phyloP scores from a whole-genome alignment of 2,329 filamentous ascomycete genomes.

The Cercospora zeina region DNA sequence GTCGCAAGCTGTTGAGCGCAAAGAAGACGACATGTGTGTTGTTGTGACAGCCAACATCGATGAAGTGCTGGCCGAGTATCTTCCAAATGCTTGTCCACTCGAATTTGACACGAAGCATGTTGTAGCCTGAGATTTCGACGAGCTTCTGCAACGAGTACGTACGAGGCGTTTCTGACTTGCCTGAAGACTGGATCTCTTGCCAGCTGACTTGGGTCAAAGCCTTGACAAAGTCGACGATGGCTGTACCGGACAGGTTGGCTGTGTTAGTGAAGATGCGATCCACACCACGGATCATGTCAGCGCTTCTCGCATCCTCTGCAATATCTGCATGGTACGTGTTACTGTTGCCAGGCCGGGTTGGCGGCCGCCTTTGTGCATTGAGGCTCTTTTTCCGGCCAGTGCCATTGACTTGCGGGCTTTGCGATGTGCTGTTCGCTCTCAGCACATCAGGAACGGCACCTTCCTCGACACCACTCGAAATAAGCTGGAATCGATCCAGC shows the following conservation, averaged over 20 bases:
- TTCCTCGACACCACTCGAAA: conserved; percentile 92
- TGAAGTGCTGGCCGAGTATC: conserved; percentile 97
- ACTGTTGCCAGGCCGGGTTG: conserved; percentile 47
- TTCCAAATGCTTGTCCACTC: conserved; percentile 99
- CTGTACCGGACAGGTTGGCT: conserved; percentile 86
- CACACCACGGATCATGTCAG: conserved; percentile 88
- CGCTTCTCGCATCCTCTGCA: conserved; percentile 86
- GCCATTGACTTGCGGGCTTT: conserved; percentile 24
- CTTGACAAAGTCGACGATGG: conserved; percentile 91
- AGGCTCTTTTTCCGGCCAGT: conserved; percentile 43
- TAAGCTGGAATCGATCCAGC: conserved; percentile 89
- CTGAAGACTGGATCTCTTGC: conserved; percentile 98
- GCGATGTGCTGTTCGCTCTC: conserved; percentile 54
- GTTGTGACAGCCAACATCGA: conserved; percentile 91
- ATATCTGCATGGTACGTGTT: conserved; percentile 68
- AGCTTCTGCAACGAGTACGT: conserved; percentile 98
- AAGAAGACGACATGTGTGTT: conserved; percentile 98
- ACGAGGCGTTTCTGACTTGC: conserved; percentile 89
- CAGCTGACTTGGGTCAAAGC: conserved; percentile 94
- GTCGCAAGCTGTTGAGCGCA: conserved; percentile 88
- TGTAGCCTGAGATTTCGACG: conserved; percentile 99
- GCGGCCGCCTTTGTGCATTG: conserved; percentile 58
- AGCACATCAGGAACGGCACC: conserved; percentile 89
- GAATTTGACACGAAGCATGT: conserved; percentile 97
- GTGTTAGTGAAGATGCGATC: conserved; percentile 97